A percentile compares a stretch with the other conserved stretches of the same genome.
phyloP scores from a whole-genome alignment of 768 basidiomycete species.

The Suillus occidentalis region DNA sequence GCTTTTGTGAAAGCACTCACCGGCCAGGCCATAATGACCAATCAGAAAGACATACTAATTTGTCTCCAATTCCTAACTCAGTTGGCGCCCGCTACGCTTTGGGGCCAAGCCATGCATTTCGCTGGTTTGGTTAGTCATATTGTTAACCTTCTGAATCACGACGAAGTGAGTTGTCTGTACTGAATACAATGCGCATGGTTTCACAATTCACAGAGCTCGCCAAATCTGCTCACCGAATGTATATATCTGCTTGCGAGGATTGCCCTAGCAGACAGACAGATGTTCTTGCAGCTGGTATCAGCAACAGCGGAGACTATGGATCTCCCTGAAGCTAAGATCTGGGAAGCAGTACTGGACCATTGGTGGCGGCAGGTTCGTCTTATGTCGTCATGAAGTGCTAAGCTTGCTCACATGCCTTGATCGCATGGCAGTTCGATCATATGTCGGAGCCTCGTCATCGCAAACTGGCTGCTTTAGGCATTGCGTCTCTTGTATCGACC shows the following conservation, averaged over 20 bases:
- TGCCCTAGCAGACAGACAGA: conserved; percentile 58
- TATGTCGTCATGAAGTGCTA: conserved; percentile 1
- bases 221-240: conserved; percentile 58
- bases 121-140: conserved; percentile 72
- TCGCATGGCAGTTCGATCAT: conserved; percentile 70
- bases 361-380: conserved; percentile 76
- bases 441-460: conserved; percentile 85
- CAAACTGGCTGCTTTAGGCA: conserved; percentile 82
- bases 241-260: conserved; percentile 77
- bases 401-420: conserved; percentile 4
- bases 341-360: conserved; percentile 69
- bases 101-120: conserved; percentile 72
- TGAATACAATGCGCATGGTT: conserved; percentile 7
- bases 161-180: conserved; percentile 50
- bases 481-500: conserved; percentile 74
- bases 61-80: conserved; percentile 62
- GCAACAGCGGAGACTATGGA: conserved; percentile 53
- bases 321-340: conserved; percentile 53
- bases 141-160: conserved; percentile 59
- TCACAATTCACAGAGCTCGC: conserved; percentile 26
- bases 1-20: conserved; percentile 54
- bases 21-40: conserved; percentile 47
- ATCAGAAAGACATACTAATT: conserved; percentile 64
- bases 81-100: conserved; percentile 57
- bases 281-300: conserved; percentile 71